phyloP scores from a whole-genome alignment of 257 asterid species.

The Apocynum venetum region DNA sequence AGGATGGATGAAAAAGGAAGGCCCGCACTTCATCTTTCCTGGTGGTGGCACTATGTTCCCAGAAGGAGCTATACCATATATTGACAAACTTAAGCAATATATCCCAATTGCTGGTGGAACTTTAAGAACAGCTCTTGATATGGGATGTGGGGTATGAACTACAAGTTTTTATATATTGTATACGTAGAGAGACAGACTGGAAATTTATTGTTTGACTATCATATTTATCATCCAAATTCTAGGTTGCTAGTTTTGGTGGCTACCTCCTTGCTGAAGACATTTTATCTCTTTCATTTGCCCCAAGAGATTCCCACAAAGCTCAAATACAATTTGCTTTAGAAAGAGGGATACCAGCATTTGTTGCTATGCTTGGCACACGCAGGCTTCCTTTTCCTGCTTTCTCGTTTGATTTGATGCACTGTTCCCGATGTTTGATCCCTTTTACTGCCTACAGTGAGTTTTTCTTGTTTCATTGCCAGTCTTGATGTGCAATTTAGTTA shows the following conservation, averaged over 20 bases:
- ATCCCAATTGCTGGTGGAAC: constrained; percentile 81
- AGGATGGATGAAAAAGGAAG: constrained; percentile 98
- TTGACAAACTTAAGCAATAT: constrained; percentile 89
- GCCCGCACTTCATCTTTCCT: constrained; percentile 81
- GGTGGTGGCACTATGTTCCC: constrained; percentile 99
- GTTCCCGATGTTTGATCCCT: constrained; percentile 95
- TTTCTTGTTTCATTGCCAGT: constrained; percentile 3
- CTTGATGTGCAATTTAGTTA: constrained; percentile 8
- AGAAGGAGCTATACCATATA: constrained; percentile 86
- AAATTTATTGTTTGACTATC: not conserved
- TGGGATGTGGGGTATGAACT: constrained; percentile 90
- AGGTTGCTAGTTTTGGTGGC: constrained; percentile 99
- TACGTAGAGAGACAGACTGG: not conserved
- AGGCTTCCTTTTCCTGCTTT: constrained; percentile 92
- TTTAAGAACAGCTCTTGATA: constrained; percentile 95
- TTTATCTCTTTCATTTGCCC: constrained; percentile 87
- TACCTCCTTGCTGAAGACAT: constrained; percentile 78
- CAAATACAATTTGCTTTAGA: constrained; percentile 98
- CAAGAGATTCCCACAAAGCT: constrained; percentile 93
- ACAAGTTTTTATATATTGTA: not conserved
- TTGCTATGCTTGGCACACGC: constrained; percentile 96
- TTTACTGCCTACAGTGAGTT: constrained; percentile 91
- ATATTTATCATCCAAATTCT: constrained; percentile 19
- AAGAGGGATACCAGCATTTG: constrained; percentile 93
- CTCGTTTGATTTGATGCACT: constrained; percentile 91